Evolutionary conservation across 352 stramenopile genomes (phyloP).

Genomic region (Globisporangium yorkense): DNA sequence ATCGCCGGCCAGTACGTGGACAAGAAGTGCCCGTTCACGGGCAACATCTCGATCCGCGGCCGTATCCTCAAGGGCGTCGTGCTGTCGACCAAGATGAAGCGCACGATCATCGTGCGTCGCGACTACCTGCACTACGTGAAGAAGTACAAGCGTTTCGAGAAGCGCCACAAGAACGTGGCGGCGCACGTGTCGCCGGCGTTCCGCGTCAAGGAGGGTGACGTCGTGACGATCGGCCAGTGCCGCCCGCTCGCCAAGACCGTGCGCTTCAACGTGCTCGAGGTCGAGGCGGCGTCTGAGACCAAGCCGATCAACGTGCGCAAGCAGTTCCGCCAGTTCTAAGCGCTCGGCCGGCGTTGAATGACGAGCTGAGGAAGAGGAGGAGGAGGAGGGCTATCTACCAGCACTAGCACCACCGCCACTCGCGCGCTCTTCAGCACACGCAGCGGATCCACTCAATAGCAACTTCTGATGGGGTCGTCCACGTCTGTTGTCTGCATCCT

Average conservation of each 20-base stretch:
- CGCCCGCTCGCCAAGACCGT: constrained; percentile 99
- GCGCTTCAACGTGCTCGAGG: constrained; percentile 99
- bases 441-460: constrained; percentile 1
- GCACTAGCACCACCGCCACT: no score
- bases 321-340: constrained; percentile 98
- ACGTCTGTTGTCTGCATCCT: background rate
- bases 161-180: constrained; percentile 99
- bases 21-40: constrained; percentile 99
- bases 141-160: constrained; percentile 99
- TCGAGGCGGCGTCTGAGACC: constrained; percentile 94
- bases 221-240: constrained; percentile 99
- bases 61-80: constrained; percentile 98
- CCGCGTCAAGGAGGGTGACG: constrained; percentile 98
- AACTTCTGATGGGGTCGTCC: constrained; percentile 7
- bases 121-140: constrained; percentile 99
- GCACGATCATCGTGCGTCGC: constrained; percentile 98
- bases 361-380: background rate
- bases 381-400: background rate
- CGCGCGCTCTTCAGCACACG: background rate
- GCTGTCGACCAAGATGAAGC: constrained; percentile 99
- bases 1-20: constrained; percentile 96
- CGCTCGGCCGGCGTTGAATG: constrained; percentile 3
- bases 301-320: constrained; percentile 97
- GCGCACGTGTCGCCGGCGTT: constrained; percentile 98
- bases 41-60: constrained; percentile 98